A percentile compares a stretch with the other conserved stretches of the same genome.
Evolutionary conservation across 2,329 filamentous ascomycete species (phyloP).

Genomic region (Rachicladosporium sp.): DNA sequence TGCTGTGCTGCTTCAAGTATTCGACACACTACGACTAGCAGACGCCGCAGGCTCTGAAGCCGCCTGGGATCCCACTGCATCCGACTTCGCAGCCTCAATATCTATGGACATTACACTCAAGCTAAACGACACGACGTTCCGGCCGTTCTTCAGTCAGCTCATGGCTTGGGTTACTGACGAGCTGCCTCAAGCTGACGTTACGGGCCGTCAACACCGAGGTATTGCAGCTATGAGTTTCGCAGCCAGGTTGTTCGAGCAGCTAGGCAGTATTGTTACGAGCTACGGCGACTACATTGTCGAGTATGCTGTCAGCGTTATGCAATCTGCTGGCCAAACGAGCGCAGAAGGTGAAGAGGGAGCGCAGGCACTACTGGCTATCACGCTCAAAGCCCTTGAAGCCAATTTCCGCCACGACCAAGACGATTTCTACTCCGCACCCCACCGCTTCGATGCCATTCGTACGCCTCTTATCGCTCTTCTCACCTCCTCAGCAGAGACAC

Average conservation of each 20-base stretch:
- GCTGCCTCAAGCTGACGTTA: conserved; percentile 48
- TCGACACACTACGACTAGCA: conserved; percentile 53
- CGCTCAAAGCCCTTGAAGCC: conserved; percentile 59
- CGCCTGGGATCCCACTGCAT: conserved; percentile 2
- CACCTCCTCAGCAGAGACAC: conserved; percentile 30
- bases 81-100: conserved; percentile 46
- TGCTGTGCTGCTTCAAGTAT: conserved; percentile 42
- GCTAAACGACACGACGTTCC: conserved; percentile 85
- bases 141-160: conserved; percentile 78
- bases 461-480: conserved; percentile 57
- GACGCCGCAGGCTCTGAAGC: conserved; percentile 50
- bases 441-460: conserved; percentile 67
- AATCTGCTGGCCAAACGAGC: conserved; percentile 48
- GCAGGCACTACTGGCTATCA: conserved; percentile 49
- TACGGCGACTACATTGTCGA: conserved; percentile 81
- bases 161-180: conserved; percentile 63
- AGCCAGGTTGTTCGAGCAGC: conserved; percentile 63
- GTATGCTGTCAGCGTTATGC: conserved; percentile 53
- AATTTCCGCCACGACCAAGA: conserved; percentile 85
- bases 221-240: conserved; percentile 76
- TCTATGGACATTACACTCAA: conserved; percentile 89
- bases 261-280: conserved; percentile 88
- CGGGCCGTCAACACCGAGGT: conserved; percentile 49
- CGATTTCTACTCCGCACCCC: conserved; percentile 86
- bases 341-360: conserved; percentile 6